Conservation (phyloP, 1,284 basidiomycete species). For the Schizophyllum commune region DNA sequence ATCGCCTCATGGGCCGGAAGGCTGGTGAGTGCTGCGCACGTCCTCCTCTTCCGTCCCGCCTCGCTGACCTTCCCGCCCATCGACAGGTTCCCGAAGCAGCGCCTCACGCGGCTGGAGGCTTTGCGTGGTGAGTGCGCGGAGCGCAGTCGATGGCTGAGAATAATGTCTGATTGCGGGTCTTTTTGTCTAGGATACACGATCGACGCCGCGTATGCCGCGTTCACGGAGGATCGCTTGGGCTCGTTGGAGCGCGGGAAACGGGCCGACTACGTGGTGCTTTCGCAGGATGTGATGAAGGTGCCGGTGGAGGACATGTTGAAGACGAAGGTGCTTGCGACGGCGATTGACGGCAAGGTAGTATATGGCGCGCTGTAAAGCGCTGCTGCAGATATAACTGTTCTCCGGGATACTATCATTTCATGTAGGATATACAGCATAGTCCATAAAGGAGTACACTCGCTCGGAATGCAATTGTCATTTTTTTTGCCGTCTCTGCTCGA, state of each 20-base stretch:
- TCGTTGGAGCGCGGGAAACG: slow-evolving; percentile 69
- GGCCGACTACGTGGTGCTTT: slow-evolving; percentile 80
- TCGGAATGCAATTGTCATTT: no score
- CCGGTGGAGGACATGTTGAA: slow-evolving; percentile 52
- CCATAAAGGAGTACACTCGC: no score
- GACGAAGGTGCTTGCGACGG: slow-evolving; percentile 69
- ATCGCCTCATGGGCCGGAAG: slow-evolving; percentile 76
- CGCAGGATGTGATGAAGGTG: slow-evolving; percentile 74
- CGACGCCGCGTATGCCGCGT: slow-evolving; percentile 81
- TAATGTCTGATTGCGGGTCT: not conserved
- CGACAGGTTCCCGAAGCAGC: slow-evolving; percentile 73
- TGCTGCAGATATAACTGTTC: not conserved
- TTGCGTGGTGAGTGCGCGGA: slow-evolving; percentile 40
- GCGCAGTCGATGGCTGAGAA: not conserved
- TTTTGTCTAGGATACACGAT: slow-evolving; percentile 38
- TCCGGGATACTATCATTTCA: no score
- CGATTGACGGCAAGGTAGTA: slow-evolving; percentile 68
- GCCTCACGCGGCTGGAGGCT: slow-evolving; percentile 67
- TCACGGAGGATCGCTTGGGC: slow-evolving; percentile 66
- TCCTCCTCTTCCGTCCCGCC: not conserved
- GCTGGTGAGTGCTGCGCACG: slow-evolving; percentile 29
- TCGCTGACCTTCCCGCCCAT: not conserved
- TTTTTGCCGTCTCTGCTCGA: no score
- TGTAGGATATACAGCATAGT: no score
- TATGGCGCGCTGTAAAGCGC: slow-evolving; percentile 41